Evolutionary conservation across 805 yeast genomes (phyloP).

Genomic region (Clavispora phyllophila): DNA sequence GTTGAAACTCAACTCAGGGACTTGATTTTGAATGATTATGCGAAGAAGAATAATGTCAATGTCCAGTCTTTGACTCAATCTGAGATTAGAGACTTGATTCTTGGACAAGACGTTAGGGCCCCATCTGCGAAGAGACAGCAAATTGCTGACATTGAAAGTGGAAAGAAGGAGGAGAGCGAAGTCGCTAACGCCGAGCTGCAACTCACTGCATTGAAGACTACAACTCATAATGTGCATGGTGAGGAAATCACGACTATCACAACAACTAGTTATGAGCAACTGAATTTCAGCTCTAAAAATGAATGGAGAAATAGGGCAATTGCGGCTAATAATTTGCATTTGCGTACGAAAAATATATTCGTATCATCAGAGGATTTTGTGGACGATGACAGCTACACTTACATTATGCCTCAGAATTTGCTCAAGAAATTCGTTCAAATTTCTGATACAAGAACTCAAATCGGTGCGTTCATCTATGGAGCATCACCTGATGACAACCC

Average conservation of each 20-base stretch:
- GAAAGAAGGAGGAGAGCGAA: constrained; percentile 31
- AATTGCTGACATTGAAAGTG: constrained; percentile 62
- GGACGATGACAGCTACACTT: constrained; percentile 53
- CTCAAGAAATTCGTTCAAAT: constrained; percentile 72
- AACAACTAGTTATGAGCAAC: constrained; percentile 82
- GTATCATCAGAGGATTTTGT: constrained; percentile 57
- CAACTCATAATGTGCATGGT: constrained; percentile 88
- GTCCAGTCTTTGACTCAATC: constrained; percentile 84
- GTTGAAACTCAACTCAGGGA: constrained; percentile 88
- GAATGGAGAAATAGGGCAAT: constrained; percentile 92
- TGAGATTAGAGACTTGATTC: constrained; percentile 87
- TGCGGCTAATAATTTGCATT: constrained; percentile 64
- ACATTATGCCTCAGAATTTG: constrained; percentile 77
- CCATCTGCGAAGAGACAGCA: constrained; percentile 86
- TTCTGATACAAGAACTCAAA: constrained; percentile 75
- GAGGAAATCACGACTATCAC: constrained; percentile 94
- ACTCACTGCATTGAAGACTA: constrained; percentile 72
- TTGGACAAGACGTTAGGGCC: constrained; percentile 90
- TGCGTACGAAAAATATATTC: constrained; percentile 66
- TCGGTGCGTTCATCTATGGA: constrained; percentile 81
- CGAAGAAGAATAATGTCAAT: constrained; percentile 79
- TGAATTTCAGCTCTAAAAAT: constrained; percentile 72
- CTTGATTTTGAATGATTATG: constrained; percentile 77
- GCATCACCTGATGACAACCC: constrained; percentile 66
- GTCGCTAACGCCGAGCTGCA: constrained; percentile 41